Evolutionary conservation across 2,329 filamentous ascomycete genomes (phyloP).

Genomic region (Biscogniauxia sp.): DNA sequence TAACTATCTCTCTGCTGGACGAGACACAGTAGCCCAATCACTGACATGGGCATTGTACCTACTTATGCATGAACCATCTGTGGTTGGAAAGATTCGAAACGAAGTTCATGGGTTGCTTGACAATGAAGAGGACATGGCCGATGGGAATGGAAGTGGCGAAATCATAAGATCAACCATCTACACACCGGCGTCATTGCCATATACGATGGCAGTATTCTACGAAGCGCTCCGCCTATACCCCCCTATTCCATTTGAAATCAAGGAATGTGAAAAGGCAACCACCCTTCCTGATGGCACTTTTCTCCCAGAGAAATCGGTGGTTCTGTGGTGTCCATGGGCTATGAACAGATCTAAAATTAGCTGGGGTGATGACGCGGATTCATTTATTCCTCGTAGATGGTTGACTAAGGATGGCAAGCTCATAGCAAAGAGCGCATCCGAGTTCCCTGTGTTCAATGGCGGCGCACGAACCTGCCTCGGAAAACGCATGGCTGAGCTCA

Average conservation of each 20-base stretch:
- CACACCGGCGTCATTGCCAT: slow-evolving; percentile 47
- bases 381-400: slow-evolving; percentile 58
- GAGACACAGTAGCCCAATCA: slow-evolving; percentile 64
- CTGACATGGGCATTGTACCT: slow-evolving; percentile 64
- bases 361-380: slow-evolving; percentile 56
- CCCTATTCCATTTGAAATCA: slow-evolving; percentile 65
- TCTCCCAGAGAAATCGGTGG: slow-evolving; percentile 51
- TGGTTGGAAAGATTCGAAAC: slow-evolving; percentile 39
- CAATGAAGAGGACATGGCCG: slow-evolving; percentile 1
- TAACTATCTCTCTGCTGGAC: slow-evolving; percentile 63
- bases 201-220: slow-evolving; percentile 60
- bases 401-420: slow-evolving; percentile 41
- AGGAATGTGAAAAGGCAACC: slow-evolving; percentile 51
- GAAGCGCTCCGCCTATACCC: slow-evolving; percentile 61
- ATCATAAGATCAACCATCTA: slow-evolving; percentile 34
- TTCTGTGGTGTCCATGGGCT: slow-evolving; percentile 64
- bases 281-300: slow-evolving; percentile 60
- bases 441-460: slow-evolving; percentile 65
- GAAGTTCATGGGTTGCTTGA: slow-evolving; percentile 37
- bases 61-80: slow-evolving; percentile 50
- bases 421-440: slow-evolving; percentile 46
- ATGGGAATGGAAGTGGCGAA: slow-evolving; percentile 4
- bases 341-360: slow-evolving; percentile 56
- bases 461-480: slow-evolving; percentile 60
- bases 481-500: slow-evolving; percentile 62